Evolutionary conservation across 1,284 basidiomycete genomes (phyloP).

Genomic region (Papiliotrema fonsecae): DNA sequence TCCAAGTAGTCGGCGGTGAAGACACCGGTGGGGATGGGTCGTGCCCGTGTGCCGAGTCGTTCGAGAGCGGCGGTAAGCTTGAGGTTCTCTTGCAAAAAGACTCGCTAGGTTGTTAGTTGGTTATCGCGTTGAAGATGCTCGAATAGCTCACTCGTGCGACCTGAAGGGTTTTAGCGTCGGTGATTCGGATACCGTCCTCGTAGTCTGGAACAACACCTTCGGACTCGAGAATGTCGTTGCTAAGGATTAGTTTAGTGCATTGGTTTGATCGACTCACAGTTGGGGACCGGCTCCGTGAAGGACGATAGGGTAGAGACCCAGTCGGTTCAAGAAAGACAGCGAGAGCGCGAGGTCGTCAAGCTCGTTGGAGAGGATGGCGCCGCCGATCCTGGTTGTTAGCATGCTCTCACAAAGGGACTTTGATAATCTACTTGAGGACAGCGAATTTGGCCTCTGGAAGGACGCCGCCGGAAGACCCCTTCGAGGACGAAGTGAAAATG

Average conservation of each 20-base stretch:
- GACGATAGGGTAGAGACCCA: constrained; percentile 90
- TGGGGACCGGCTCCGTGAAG: constrained; percentile 94
- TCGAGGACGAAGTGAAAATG: constrained; percentile 85
- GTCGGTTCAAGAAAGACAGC: constrained; percentile 86
- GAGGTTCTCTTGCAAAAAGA: constrained; percentile 92
- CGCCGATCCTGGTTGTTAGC: constrained; percentile 60
- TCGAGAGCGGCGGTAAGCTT: constrained; percentile 86
- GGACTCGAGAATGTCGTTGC: constrained; percentile 79
- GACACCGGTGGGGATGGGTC: constrained; percentile 91
- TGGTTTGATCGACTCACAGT: constrained; percentile 47
- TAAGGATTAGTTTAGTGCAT: constrained; percentile 8
- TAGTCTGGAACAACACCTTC: constrained; percentile 91
- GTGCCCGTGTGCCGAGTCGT: constrained; percentile 84
- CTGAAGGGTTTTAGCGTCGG: constrained; percentile 85
- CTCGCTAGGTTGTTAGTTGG: constrained; percentile 50
- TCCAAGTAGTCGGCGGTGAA: constrained; percentile 94
- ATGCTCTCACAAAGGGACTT: neutral
- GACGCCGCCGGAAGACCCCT: constrained; percentile 53
- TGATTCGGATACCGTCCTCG: constrained; percentile 91
- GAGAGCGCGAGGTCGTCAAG: constrained; percentile 86
- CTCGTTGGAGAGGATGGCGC: constrained; percentile 78
- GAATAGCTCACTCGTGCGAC: constrained; percentile 61
- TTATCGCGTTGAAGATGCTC: neutral
- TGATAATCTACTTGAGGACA: constrained; percentile 65
- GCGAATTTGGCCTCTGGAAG: constrained; percentile 72